Conservation (phyloP, 805 yeast genomes). For the Henningerozyma blattae region DNA sequence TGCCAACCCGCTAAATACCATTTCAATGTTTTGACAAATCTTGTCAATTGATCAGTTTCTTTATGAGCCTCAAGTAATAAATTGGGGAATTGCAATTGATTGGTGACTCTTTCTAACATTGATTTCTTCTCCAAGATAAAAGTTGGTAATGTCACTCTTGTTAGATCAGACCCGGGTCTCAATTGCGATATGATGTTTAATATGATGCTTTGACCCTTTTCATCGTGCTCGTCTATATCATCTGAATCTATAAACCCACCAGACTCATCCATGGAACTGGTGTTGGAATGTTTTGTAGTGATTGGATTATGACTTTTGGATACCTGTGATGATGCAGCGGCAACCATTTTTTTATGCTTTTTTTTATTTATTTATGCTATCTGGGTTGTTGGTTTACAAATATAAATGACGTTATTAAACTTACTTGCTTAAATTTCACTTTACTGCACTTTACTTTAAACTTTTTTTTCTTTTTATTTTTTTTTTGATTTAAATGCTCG, state of each 20-base stretch:
- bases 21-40: conserved; percentile 64
- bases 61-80: conserved; percentile 58
- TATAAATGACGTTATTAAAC: no score
- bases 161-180: conserved; percentile 83
- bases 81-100: conserved; percentile 72
- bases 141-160: conserved; percentile 89
- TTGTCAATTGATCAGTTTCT: conserved; percentile 42
- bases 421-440: no score
- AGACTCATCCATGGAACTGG: conserved; percentile 1
- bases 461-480: no score
- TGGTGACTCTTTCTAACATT: conserved; percentile 91
- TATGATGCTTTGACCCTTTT: conserved; percentile 75
- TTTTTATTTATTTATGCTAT: no score
- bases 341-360: no score
- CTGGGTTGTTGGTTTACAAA: no score
- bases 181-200: conserved; percentile 82
- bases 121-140: conserved; percentile 90
- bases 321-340: no score
- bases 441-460: no score
- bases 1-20: conserved; percentile 98
- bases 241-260: conserved; percentile 29
- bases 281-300: no score
- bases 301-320: no score
- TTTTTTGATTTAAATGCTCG: no score
- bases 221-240: conserved; percentile 88